Evolutionary conservation across 768 basidiomycete genomes (phyloP), one percentile per base, ranked within the genome.

Genomic region (Holtermannia corniformis): DNA sequence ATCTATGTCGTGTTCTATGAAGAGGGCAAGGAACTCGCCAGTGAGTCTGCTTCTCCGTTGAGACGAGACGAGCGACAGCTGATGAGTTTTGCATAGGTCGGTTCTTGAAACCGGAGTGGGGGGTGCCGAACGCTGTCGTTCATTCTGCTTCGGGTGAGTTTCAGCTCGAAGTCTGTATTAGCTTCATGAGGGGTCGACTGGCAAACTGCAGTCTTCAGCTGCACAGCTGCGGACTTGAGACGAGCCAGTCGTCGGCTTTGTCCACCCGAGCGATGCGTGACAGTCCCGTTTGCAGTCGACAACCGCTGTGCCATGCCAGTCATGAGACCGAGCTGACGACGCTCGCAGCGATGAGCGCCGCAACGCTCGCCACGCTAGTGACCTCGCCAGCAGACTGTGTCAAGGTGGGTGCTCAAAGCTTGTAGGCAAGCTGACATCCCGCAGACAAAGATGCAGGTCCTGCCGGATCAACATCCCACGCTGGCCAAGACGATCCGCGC

Each of bases 381-480:
- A 96, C 92, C 1, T 88, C 91, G 61, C 92, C 92, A 1, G 93
- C 93, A 60, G 91, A 96, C 67, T 88, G 91, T 41, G 79, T 95
- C 59, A 96, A 96, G 78, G 89, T 87, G 57, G 21, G 65, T 54
- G 13, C 11, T 4, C 21, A 24, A 37, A 16, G 14, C 51, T 26
- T 42, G 3, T 26, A 27, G 43, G 20, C 24, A 40, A 24, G 22
- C 37, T 2, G 23, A 50, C 25, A 22, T 0, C 20, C 23, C 20
- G 49, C 13, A 89, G 87, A 96, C 91, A 0, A 86, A 88, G 65
- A 83, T 96, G 68, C 91, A 96, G 75, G 86, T 96, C 2, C 82
- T 86, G n/a, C 78, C 78, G 1, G 85, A 84, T 60, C 79, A 80
- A 59, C 92, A 93, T 63, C 82, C 81, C 1, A 82, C 86, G 7